Conservation (phyloP, 176 grass and related monocot genomes). For the Carex cristatella region DNA sequence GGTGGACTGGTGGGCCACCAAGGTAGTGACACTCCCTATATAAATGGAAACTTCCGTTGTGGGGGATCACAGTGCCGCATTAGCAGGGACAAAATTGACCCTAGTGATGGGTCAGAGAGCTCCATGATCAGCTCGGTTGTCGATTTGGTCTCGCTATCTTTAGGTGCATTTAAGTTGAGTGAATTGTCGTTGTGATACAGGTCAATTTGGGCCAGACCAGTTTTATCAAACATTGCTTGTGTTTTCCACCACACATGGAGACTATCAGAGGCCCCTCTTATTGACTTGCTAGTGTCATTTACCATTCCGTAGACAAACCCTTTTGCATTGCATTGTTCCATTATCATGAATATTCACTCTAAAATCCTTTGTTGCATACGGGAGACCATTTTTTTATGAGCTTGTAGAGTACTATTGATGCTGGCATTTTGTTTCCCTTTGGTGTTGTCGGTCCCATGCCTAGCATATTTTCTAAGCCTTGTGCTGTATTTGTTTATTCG, state of each 20-base stretch:
- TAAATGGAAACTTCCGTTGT: constrained; percentile 65
- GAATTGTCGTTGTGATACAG: background rate
- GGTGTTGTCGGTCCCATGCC: background rate
- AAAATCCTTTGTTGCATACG: background rate
- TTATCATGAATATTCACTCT: background rate
- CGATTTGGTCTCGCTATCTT: background rate
- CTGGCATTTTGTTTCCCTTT: background rate
- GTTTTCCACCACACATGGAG: constrained; percentile 61
- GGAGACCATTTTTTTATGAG: background rate
- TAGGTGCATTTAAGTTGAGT: background rate
- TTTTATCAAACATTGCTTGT: background rate
- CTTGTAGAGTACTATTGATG: background rate
- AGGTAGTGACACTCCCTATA: constrained; percentile 50
- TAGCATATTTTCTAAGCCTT: background rate
- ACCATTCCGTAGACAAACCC: constrained; percentile 25
- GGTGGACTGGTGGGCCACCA: constrained; percentile 16
- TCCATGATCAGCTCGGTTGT: background rate
- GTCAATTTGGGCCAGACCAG: background rate
- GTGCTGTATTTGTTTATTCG: background rate
- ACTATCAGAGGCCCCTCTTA: constrained; percentile 64
- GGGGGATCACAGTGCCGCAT: constrained; percentile 85
- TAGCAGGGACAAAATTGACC: constrained; percentile 55
- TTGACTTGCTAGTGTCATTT: constrained; percentile 52
- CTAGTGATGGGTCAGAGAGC: constrained; percentile 19
- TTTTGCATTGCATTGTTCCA: background rate